Percentiles rank a stretch among this genome's conserved stretches.
These are phyloP conservation scores for Magnaporthiopsis rhizophila DNA, from an alignment of 2,329 filamentous ascomycete species.

Conservation along the genomic window DNA sequence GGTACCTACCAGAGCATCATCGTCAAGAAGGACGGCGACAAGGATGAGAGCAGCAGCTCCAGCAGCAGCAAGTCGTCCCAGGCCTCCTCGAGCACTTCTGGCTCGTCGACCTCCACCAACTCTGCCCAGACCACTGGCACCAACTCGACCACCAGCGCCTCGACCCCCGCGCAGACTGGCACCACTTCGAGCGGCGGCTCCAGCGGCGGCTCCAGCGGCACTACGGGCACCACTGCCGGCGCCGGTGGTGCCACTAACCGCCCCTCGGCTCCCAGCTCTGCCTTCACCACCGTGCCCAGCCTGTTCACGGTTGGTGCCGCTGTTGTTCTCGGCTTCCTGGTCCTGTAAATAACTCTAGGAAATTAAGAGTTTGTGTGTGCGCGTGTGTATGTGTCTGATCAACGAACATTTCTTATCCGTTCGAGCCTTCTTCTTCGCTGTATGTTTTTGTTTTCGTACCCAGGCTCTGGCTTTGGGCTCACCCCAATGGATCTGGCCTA, in stretches of 20 bases:
- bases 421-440: background rate
- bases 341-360: background rate
- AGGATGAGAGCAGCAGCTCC: constrained; percentile 10
- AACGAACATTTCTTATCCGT: background rate
- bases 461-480: background rate
- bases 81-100: constrained; percentile 15
- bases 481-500: background rate
- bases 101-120: constrained; percentile 15
- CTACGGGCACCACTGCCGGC: background rate
- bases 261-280: background rate
- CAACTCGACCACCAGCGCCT: constrained; percentile 6
- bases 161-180: constrained; percentile 9
- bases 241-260: background rate
- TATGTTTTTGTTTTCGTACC: background rate
- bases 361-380: background rate
- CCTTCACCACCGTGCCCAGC: constrained; percentile 3
- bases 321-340: constrained; percentile 1
- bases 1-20: constrained; percentile 45
- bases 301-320: constrained; percentile 4
- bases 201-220: background rate
- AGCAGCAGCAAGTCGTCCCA: constrained; percentile 12
- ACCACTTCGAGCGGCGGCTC: constrained; percentile 12
- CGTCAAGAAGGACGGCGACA: constrained; percentile 29
- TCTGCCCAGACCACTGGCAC: constrained; percentile 20
- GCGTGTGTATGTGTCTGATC: background rate